Conservation (phyloP, 2,329 filamentous ascomycete genomes). For the Botrytis fragariae region DNA sequence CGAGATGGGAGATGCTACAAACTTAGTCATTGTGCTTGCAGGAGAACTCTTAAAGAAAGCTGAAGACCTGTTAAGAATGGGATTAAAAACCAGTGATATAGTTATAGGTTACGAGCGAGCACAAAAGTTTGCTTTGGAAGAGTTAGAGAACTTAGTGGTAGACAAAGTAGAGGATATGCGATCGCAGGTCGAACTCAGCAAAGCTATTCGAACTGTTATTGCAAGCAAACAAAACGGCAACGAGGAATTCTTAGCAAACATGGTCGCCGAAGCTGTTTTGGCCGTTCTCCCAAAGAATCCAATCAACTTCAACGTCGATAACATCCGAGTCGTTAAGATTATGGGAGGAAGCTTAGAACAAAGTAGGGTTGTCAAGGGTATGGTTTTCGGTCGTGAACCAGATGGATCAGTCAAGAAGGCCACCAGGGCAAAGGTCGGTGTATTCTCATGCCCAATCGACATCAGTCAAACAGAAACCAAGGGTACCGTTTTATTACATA, state of each 20-base stretch:
- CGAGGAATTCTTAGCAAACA: conserved; percentile 80
- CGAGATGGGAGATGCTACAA: conserved; percentile 98
- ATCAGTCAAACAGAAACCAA: conserved; percentile 97
- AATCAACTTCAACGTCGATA: conserved; percentile 96
- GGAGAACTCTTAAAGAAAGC: conserved; percentile 96
- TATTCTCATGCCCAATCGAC: conserved; percentile 95
- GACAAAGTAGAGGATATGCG: conserved; percentile 86
- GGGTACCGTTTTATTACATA: conserved; percentile 94
- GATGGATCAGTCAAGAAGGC: conserved; percentile 90
- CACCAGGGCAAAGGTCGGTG: conserved; percentile 88
- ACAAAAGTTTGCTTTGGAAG: conserved; percentile 80
- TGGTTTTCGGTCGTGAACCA: conserved; percentile 98
- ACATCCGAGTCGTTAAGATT: conserved; percentile 98
- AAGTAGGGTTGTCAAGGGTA: conserved; percentile 91
- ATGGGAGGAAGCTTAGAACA: conserved; percentile 97
- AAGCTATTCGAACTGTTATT: conserved; percentile 92
- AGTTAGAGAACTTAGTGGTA: conserved; percentile 82
- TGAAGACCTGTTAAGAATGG: conserved; percentile 93
- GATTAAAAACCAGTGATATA: conserved; percentile 97
- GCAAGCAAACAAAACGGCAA: conserved; percentile 95
- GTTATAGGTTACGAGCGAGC: conserved; percentile 94
- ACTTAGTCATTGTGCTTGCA: conserved; percentile 92
- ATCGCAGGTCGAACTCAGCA: conserved; percentile 80
- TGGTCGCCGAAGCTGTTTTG: conserved; percentile 83
- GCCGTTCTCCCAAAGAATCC: conserved; percentile 95